Evolutionary conservation across 1,284 basidiomycete species (phyloP).

Genomic region (Inonotus obliquus): DNA sequence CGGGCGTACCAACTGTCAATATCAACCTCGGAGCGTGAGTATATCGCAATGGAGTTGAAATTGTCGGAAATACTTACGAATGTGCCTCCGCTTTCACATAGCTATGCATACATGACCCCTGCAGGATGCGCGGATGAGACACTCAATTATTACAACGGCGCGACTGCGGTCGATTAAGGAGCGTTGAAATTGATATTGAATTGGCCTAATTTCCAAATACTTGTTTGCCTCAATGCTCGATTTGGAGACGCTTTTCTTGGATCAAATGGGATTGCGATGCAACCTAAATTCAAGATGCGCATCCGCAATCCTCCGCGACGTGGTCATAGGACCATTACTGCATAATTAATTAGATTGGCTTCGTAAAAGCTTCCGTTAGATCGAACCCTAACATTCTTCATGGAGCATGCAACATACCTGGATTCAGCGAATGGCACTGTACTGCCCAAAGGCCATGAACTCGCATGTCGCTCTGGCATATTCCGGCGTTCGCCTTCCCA

Average conservation of each 20-base stretch:
- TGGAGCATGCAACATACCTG: too few relatives aligned
- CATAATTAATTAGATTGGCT: background rate
- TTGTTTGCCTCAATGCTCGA: background rate
- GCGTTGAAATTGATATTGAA: background rate
- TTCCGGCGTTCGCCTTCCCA: background rate
- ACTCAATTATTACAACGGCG: slow-evolving; percentile 58
- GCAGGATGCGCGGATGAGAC: slow-evolving; percentile 51
- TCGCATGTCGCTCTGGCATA: background rate
- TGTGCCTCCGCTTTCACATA: slow-evolving; percentile 1
- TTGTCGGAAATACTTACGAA: background rate
- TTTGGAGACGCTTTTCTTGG: background rate
- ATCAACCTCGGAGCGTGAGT: slow-evolving; percentile 47
- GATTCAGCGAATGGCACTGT: background rate
- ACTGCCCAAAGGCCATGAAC: background rate
- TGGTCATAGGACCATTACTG: background rate
- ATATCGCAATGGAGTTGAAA: background rate
- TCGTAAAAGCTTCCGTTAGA: too few relatives aligned
- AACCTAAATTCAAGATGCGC: background rate
- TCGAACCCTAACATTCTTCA: too few relatives aligned
- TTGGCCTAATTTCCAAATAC: background rate
- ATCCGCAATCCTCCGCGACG: background rate
- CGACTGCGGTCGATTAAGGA: slow-evolving; percentile 26
- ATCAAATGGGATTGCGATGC: background rate
- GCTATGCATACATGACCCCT: slow-evolving; percentile 52
- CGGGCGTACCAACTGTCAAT: slow-evolving; percentile 47